Percentiles rank a stretch among this genome's conserved stretches.
phyloP scores from a whole-genome alignment of 495 filamentous ascomycete species.

The Neurospora terricola region DNA sequence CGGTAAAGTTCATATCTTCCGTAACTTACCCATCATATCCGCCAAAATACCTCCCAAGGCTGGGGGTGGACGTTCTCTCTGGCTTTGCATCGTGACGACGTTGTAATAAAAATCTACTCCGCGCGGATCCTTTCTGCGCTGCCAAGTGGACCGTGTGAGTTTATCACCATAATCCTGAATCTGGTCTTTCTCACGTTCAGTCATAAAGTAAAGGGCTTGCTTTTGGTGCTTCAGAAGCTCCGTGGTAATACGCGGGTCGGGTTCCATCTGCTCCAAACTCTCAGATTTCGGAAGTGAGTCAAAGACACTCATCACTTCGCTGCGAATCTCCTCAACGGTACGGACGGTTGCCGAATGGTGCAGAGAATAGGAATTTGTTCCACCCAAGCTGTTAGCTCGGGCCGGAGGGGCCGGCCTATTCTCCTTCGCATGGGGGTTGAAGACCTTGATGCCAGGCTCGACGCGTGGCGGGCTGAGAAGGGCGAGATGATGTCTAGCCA shows the following conservation, averaged over 20 bases:
- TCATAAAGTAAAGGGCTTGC: constrained; percentile 86
- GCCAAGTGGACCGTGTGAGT: constrained; percentile 66
- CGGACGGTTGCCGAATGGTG: constrained; percentile 29
- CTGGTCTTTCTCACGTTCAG: constrained; percentile 55
- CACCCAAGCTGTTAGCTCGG: constrained; percentile 9
- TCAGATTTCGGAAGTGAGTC: constrained; percentile 67
- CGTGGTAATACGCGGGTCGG: constrained; percentile 51
- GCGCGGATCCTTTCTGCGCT: constrained; percentile 37
- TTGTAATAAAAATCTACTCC: constrained; percentile 60
- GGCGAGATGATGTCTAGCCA: constrained; percentile 55
- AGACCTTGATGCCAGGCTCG: constrained; percentile 52
- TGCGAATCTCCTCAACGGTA: constrained; percentile 73
- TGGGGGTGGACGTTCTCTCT: constrained; percentile 55
- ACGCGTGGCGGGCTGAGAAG: constrained; percentile 53
- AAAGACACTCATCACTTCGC: constrained; percentile 80
- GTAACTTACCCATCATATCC: constrained; percentile 71
- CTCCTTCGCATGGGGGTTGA: constrained; percentile 51
- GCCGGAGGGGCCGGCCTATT: constrained; percentile 27
- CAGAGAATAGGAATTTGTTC: not conserved
- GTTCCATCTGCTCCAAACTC: constrained; percentile 66
- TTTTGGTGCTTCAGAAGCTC: constrained; percentile 78
- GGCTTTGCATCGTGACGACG: constrained; percentile 66
- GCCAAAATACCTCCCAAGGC: constrained; percentile 82
- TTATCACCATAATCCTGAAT: constrained; percentile 27
- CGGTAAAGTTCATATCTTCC: too few relatives aligned